phyloP scores from a whole-genome alignment of 345 rosid genomes.

The Pseudoturritis turrita region DNA sequence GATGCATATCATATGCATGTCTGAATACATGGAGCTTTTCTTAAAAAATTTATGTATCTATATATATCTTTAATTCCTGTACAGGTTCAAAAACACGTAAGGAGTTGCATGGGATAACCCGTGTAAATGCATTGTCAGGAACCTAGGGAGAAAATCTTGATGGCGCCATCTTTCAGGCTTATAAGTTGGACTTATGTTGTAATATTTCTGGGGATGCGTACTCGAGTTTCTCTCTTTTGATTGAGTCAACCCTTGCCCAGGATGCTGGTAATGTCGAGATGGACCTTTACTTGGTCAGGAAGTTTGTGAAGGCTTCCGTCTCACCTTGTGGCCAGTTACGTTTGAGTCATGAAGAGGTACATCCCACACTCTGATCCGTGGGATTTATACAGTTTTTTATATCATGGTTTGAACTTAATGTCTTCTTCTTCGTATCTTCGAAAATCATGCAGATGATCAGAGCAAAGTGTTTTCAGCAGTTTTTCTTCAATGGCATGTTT shows the following conservation, averaged over 20 bases:
- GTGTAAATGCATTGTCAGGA: constrained; percentile 59
- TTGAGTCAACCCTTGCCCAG: constrained; percentile 68
- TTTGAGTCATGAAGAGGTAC: constrained; percentile 77
- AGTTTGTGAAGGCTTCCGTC: constrained; percentile 53
- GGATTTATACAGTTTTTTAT: not conserved
- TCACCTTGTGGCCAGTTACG: constrained; percentile 59
- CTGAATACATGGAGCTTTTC: constrained; percentile 1
- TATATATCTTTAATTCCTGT: not conserved
- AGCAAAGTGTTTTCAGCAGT: constrained; percentile 76
- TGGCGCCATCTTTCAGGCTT: constrained; percentile 58
- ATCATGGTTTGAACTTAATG: not conserved
- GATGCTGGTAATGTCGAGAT: constrained; percentile 69
- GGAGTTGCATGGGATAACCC: constrained; percentile 75
- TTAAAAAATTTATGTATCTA: not conserved
- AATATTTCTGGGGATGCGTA: constrained; percentile 38
- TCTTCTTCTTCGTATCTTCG: constrained; percentile 17
- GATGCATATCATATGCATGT: not conserved
- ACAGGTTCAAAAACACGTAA: constrained; percentile 86
- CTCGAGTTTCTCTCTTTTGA: constrained; percentile 60
- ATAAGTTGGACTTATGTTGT: constrained; percentile 60
- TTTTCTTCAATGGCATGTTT: constrained; percentile 79
- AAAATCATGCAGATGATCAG: constrained; percentile 46
- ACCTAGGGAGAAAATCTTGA: constrained; percentile 58
- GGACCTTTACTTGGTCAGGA: constrained; percentile 60
- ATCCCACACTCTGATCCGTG: not conserved